These are phyloP conservation scores for Fusarium pseudonygamai DNA, from an alignment of 2,329 filamentous ascomycete genomes.

Conservation along the genomic window DNA sequence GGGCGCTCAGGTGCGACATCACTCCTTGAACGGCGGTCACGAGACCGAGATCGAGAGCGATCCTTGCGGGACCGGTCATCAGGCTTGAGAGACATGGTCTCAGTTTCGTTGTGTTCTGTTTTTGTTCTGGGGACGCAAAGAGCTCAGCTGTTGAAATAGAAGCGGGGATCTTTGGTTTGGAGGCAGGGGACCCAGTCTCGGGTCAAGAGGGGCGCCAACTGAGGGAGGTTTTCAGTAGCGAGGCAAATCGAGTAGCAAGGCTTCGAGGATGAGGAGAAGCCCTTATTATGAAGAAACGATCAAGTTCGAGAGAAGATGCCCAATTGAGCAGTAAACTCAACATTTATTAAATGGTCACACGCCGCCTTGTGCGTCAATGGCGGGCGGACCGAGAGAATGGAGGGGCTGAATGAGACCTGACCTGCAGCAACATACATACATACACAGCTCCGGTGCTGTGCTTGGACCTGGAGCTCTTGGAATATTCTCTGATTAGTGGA, in stretches of 20 bases:
- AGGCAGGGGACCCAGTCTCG: slow-evolving; percentile 5
- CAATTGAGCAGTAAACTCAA: slow-evolving; percentile 11
- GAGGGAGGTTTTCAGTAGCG: background rate
- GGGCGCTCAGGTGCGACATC: slow-evolving; percentile 45
- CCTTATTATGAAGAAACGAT: slow-evolving; percentile 6
- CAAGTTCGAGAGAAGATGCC: slow-evolving; percentile 10
- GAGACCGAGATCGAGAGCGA: slow-evolving; percentile 59
- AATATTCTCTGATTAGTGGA: slow-evolving; percentile 9
- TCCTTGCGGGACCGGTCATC: slow-evolving; percentile 56
- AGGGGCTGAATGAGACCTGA: slow-evolving; percentile 41
- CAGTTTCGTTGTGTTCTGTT: background rate
- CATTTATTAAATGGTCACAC: slow-evolving; percentile 16
- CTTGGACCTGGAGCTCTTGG: slow-evolving; percentile 18
- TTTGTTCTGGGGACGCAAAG: slow-evolving; percentile 6
- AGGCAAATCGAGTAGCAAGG: background rate
- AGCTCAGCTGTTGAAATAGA: slow-evolving; percentile 7
- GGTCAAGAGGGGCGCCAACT: background rate
- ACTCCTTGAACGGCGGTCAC: slow-evolving; percentile 47
- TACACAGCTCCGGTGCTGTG: background rate
- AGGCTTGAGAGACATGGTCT: slow-evolving; percentile 62
- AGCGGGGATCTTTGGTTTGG: slow-evolving; percentile 26
- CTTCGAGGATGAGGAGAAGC: background rate
- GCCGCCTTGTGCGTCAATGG: slow-evolving; percentile 21
- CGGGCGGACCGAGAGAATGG: slow-evolving; percentile 29
- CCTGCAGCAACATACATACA: slow-evolving; percentile 24